These are phyloP conservation scores for Dactylonectria macrodidyma DNA, from an alignment of 2,329 filamentous ascomycete genomes.

Conservation along the genomic window DNA sequence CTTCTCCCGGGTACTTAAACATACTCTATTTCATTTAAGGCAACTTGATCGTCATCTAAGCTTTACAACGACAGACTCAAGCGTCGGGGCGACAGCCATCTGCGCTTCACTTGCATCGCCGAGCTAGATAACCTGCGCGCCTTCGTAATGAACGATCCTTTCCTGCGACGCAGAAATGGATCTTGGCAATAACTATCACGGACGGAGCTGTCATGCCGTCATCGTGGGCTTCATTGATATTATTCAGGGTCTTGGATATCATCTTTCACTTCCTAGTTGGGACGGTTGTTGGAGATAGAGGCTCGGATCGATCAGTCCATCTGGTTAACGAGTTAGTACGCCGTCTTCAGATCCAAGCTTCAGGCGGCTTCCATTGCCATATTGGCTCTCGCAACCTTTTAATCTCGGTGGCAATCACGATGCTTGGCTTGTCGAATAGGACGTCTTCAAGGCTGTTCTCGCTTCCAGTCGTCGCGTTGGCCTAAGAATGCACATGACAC, in stretches of 20 bases:
- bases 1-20: background rate
- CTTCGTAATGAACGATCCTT: conserved; percentile 7
- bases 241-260: background rate
- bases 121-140: background rate
- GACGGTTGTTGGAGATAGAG: background rate
- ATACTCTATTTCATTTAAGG: conserved; percentile 35
- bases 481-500: conserved; percentile 13
- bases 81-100: background rate
- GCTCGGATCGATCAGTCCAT: background rate
- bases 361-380: background rate
- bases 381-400: conserved; percentile 1
- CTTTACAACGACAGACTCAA: conserved; percentile 38
- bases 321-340: background rate
- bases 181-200: background rate
- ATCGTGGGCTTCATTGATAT: conserved; percentile 3
- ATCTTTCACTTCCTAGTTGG: conserved; percentile 12
- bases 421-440: fast-evolving
- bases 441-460: background rate
- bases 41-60: conserved; percentile 50
- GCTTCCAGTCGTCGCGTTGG: background rate
- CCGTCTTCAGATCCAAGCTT: background rate
- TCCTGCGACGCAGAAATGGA: conserved; percentile 15
- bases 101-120: conserved; percentile 8
- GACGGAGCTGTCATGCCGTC: background rate
- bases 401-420: conserved; percentile 21